Percentiles rank a stretch among this genome's conserved stretches.
Evolutionary conservation across 1,139 yeast species (phyloP).

Genomic region (Yamadazyma siamensis): DNA sequence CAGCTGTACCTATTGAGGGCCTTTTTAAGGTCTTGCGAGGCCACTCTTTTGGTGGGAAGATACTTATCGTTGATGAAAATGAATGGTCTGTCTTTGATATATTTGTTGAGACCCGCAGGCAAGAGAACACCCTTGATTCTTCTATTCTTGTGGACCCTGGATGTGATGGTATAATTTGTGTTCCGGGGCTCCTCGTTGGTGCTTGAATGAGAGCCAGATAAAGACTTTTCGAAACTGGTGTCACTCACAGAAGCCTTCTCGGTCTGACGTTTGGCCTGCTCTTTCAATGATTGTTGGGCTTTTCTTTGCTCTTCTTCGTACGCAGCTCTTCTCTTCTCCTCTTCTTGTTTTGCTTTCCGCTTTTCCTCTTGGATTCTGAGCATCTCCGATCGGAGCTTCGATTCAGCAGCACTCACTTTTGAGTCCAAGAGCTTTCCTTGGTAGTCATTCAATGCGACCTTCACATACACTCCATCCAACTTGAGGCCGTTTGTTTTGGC

Average conservation of each 20-base stretch:
- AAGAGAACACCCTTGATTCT: constrained; percentile 33
- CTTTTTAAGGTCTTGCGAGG: constrained; percentile 53
- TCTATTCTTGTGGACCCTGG: constrained; percentile 29
- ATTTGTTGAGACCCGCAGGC: constrained; percentile 44
- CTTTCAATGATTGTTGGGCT: constrained; percentile 14
- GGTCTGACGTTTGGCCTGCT: constrained; percentile 7
- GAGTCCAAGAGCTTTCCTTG: constrained; percentile 27
- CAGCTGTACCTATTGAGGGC: constrained; percentile 56
- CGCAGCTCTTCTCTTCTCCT: constrained; percentile 15
- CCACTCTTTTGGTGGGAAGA: constrained; percentile 49
- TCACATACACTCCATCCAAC: constrained; percentile 39
- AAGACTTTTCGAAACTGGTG: too few species aligned
- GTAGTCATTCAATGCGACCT: constrained; percentile 37
- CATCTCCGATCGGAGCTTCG: constrained; percentile 22
- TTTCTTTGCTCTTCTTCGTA: constrained; percentile 10
- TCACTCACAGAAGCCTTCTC: constrained; percentile 2
- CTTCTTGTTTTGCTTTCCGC: constrained; percentile 26
- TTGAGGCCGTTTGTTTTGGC: constrained; percentile 28
- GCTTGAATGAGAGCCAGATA: too few species aligned
- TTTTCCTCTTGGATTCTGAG: constrained; percentile 26
- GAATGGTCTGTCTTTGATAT: constrained; percentile 54
- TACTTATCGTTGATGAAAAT: constrained; percentile 52
- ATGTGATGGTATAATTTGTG: constrained; percentile 32
- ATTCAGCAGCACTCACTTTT: constrained; percentile 28
- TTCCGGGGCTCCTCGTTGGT: constrained; percentile 12